Evolutionary conservation across 192 early-diverging fungal genomes (phyloP), one percentile per base, ranked within the genome.

Genomic region (Backusella australiensis): DNA sequence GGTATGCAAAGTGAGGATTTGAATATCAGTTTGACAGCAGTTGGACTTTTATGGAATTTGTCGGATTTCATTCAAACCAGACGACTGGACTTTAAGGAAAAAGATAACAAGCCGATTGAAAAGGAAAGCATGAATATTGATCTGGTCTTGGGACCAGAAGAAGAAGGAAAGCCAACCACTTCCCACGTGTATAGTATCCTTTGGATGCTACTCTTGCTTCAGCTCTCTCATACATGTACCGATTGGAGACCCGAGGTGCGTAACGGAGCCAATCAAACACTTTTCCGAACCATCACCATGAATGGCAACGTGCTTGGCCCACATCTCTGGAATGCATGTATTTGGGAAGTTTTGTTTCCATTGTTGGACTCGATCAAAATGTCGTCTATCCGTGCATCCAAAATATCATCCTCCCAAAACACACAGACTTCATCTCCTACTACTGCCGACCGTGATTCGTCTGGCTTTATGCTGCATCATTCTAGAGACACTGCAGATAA

Each of bases 21-120:
- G 49, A 99, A 99, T 80, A 97, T 99, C 52, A 91, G 93, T 65
- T 82, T 99, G 41, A 97, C 98, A 0, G 93, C 96, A 5, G 89
- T 97, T 39, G 95, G 96, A 1, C 85, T 98, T 68, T 82, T 96
- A 12, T 99, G 97, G 97, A 93, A 93, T 53, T 85, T 99, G 36
- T 92, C 94, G 52, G 96, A 98, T 82, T 95, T 90, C 77, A 87
- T 99, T 68, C 89, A 95, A 34, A 93, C 89, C 1, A 90, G 89
- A 71, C 77, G 91, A n/a, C 11, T 72, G 21, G 84, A 90, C 63
- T 85, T 89, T 29, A 32, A 91, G 35, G 88, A 84, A 59, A 82
- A 87, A 56, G 49, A 77, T 56, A 17, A 44, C 23, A 63, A 29
- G 12, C 56, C 56, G 1, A 63, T 77, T 39, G 75, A 65, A 36